Percentiles rank a stretch among this genome's conserved stretches.
phyloP scores from a whole-genome alignment of 2,329 filamentous ascomycete genomes.

The Ophiostoma quercus region DNA sequence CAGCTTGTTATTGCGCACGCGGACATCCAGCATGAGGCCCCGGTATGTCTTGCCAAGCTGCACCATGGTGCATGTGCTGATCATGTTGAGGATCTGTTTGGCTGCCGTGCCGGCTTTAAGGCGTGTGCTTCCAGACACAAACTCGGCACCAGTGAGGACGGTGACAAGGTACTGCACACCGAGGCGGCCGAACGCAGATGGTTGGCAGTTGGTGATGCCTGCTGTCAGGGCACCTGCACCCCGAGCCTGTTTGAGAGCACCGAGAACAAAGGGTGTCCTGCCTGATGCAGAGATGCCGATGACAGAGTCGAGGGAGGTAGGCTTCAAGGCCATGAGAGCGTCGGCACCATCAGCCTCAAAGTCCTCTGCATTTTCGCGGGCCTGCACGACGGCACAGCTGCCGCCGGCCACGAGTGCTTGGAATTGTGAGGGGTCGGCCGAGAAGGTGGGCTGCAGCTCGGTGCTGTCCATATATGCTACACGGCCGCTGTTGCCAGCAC shows the following conservation, averaged over 20 bases:
- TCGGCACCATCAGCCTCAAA: conserved; percentile 16
- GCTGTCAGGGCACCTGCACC: conserved; percentile 36
- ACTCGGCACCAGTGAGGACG: conserved; percentile 39
- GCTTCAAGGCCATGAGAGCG: conserved; percentile 14
- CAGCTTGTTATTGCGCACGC: conserved; percentile 23
- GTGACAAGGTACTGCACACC: conserved; percentile 33
- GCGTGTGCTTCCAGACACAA: conserved; percentile 42
- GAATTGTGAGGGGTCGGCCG: conserved; percentile 37
- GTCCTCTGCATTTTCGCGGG: conserved; percentile 35
- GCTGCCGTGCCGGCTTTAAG: conserved; percentile 44
- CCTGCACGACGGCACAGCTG: conserved; percentile 37
- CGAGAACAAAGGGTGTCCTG: conserved; percentile 41
- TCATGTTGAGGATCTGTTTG: conserved; percentile 42
- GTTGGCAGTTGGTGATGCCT: conserved; percentile 37
- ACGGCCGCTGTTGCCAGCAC: conserved; percentile 42
- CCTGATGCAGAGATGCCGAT: conserved; percentile 42
- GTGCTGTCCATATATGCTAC: conserved; percentile 37
- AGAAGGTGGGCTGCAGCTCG: conserved; percentile 40
- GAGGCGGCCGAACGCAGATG: conserved; percentile 30
- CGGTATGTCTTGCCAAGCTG: conserved; percentile 39
- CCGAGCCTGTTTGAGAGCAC: conserved; percentile 36
- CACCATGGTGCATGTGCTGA: conserved; percentile 42
- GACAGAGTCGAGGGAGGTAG: conserved; percentile 33
- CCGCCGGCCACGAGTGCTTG: conserved; percentile 40
- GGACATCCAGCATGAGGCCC: conserved; percentile 23